Evolutionary conservation across 2,329 filamentous ascomycete genomes (phyloP), one percentile per base, ranked within the genome.

Genomic region (Ilyonectria mors-panacis): DNA sequence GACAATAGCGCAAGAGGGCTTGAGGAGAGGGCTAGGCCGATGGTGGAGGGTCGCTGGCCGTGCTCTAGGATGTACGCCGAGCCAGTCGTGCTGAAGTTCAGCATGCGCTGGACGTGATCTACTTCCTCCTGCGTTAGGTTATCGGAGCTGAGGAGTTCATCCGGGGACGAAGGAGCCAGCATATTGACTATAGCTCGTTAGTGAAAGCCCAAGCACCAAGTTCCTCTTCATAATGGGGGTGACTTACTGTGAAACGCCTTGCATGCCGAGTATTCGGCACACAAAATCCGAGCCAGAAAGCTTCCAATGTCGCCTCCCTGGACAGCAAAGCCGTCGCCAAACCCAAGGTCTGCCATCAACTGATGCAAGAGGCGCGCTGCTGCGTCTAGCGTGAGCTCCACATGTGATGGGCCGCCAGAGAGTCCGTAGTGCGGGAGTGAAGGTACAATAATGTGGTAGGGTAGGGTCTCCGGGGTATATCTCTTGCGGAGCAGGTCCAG

Each of bases 401-500:
- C 87, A 68, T 88, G 48, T 0, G 86, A 84, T 1, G 86, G 85
- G 0, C 81, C 76, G 1, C 81, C 82, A 0, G 86, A 88, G 66
- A 87, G 84, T 0, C 81, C 81, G 70, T 86, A 90, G 13, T 87
- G 88, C 0, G 86, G 86, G 2, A 89, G 77, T 0, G 85, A 87
- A 0, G 88, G 88, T 0, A 86, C 84, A 44, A 90, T 82, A 48
- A 90, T 76, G 69, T 90, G 87, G 72, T 87, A 91, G 0, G 88
- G 88, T 17, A 90, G 77, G 0, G 78, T 80, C 0, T 84, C 78
- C 0, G 86, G 81, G 0, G 82, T 82, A 72, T 89, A 89, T 59
- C 84, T 85, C 3, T 12, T 28, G 26, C 2, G 17, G 4, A 59
- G 23, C 1, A 45, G 17, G 4, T 59, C 54, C 5, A 59, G 55